A percentile compares a stretch with the other conserved stretches of the same genome.
Conservation (phyloP, 805 yeast genomes). For the Tetrapisispora arboricola region DNA sequence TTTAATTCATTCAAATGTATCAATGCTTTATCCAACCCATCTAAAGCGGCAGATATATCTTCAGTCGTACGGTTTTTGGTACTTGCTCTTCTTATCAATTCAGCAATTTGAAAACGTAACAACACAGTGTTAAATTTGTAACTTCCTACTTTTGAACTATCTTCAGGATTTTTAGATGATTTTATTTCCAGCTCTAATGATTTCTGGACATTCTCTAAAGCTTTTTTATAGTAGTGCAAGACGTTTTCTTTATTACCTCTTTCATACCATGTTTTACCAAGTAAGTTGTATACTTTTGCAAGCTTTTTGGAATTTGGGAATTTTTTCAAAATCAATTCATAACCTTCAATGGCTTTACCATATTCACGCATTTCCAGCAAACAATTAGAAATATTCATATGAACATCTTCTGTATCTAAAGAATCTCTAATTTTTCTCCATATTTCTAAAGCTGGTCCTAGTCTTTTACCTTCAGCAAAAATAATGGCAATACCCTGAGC, state of each 20-base stretch:
- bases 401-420: conserved; percentile 70
- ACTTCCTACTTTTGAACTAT: conserved; percentile 31
- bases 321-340: conserved; percentile 66
- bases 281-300: conserved; percentile 53
- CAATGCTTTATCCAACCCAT: conserved; percentile 55
- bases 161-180: conserved; percentile 9
- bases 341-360: conserved; percentile 78
- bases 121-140: conserved; percentile 73
- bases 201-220: conserved; percentile 51
- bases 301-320: conserved; percentile 52
- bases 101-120: conserved; percentile 80
- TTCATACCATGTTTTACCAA: conserved; percentile 83
- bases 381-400: conserved; percentile 82
- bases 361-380: conserved; percentile 72
- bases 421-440: conserved; percentile 87
- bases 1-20: conserved; percentile 46
- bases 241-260: conserved; percentile 65
- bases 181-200: conserved; percentile 35
- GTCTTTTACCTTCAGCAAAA: conserved; percentile 73
- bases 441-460: conserved; percentile 70
- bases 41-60: conserved; percentile 48
- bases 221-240: conserved; percentile 45
- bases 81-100: conserved; percentile 55
- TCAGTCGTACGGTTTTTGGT: conserved; percentile 48
- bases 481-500: conserved; percentile 96